Percentiles rank a stretch among this genome's conserved stretches.
These are phyloP conservation scores for Ballota nigra DNA, from an alignment of 257 asterid genomes.

Conservation along the genomic window DNA sequence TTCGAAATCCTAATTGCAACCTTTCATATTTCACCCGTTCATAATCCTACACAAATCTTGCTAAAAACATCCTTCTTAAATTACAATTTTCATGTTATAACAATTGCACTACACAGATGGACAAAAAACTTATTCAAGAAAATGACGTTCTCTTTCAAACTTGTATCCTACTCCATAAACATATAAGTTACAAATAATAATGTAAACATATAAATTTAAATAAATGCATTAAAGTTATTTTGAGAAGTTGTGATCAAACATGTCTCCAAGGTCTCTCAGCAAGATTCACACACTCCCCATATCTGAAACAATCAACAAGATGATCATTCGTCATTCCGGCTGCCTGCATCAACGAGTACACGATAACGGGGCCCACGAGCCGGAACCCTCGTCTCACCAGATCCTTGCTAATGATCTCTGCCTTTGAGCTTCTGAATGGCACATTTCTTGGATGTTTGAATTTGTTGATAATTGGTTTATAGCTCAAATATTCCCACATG, in stretches of 20 bases:
- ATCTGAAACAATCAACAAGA: constrained; percentile 79
- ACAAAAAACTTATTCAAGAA: not conserved
- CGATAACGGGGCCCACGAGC: constrained; percentile 87
- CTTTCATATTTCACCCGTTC: too few species aligned
- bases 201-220: constrained; percentile 1
- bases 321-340: constrained; percentile 87
- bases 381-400: constrained; percentile 76
- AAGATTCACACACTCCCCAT: constrained; percentile 67
- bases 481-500: constrained; percentile 76
- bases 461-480: constrained; percentile 73
- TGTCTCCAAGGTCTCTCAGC: constrained; percentile 98
- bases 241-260: constrained; percentile 37
- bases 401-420: constrained; percentile 87
- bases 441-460: constrained; percentile 71
- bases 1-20: not conserved
- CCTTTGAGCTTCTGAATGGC: constrained; percentile 80
- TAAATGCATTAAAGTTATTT: not conserved
- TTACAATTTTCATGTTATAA: not conserved
- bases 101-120: not conserved
- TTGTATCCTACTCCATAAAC: constrained; percentile 4
- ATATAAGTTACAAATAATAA: constrained; percentile 9
- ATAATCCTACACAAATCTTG: not conserved
- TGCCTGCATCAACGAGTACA: constrained; percentile 92
- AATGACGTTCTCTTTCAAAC: not conserved
- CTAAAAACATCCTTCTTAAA: not conserved